Conservation (phyloP, 768 basidiomycete genomes). For the Boletus huronensis region DNA sequence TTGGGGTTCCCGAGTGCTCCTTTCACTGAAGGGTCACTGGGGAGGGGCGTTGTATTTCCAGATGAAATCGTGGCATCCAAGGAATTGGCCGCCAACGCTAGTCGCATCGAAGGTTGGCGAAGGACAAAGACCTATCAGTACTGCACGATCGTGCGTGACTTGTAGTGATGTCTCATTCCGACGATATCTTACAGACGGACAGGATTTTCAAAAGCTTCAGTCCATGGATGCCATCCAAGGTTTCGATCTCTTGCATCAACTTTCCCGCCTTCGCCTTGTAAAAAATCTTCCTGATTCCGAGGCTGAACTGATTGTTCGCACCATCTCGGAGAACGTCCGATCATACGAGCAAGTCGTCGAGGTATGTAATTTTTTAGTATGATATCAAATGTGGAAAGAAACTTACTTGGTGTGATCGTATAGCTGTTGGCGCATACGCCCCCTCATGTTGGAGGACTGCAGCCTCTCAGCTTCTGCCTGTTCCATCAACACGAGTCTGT, state of each 20-base stretch:
- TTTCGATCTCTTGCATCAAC: constrained; percentile 84
- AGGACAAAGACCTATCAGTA: constrained; percentile 77
- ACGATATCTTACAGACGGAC: constrained; percentile 8
- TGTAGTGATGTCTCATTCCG: not conserved
- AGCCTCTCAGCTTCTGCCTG: constrained; percentile 83
- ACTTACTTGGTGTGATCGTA: not conserved
- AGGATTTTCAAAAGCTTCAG: constrained; percentile 68
- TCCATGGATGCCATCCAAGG: constrained; percentile 62
- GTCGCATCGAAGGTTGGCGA: constrained; percentile 92
- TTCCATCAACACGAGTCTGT: constrained; percentile 83
- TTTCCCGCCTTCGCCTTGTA: constrained; percentile 72
- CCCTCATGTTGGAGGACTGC: constrained; percentile 75
- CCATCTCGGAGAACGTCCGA: constrained; percentile 66
- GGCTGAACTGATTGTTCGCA: constrained; percentile 68
- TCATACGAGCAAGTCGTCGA: constrained; percentile 89
- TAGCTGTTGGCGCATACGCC: constrained; percentile 81
- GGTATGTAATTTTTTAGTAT: constrained; percentile 41
- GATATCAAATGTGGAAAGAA: no score
- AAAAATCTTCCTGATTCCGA: constrained; percentile 73
- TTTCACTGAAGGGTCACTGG: constrained; percentile 52
- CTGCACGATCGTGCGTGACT: constrained; percentile 55
- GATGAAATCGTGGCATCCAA: constrained; percentile 64
- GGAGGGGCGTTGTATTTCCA: constrained; percentile 75
- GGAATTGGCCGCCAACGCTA: constrained; percentile 74
- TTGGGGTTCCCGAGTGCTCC: constrained; percentile 66